Evolutionary conservation across 306 rosid genomes (phyloP), one percentile per base, ranked within the genome.

Genomic region (Rosa rugosa): DNA sequence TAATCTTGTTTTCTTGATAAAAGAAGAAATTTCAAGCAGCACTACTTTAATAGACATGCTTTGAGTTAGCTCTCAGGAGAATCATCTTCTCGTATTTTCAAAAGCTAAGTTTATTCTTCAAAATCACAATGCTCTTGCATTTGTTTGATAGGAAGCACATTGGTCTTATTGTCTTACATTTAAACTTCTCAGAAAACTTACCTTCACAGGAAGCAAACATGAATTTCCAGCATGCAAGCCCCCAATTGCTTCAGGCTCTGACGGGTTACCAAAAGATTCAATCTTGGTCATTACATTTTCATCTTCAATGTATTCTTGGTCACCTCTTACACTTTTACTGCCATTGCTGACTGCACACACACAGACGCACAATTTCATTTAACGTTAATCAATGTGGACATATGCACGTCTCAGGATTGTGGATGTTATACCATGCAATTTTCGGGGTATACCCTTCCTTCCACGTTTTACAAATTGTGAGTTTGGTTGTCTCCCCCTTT

Each of bases 201-300:
- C 81, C 81, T 77, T 41, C 64, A 14, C 47, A 5, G 27, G 80
- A 18, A 51, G 53, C 31, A 45, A 44, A 53, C 8, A 51, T 40
- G 56, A 27, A 27, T 18, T 42, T 69, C 65, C 81, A 77, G 45
- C 56, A 51, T 69, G n/a, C 27, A 65, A 69, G 38, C 44, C 56
- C 14, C n/a, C 40, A 9, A 4, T 40, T 69, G 14, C 46, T 40
- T 53, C 73, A 50, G 41, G 54, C 22, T 77, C 49, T 66, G 50
- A 65, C 41, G 16, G 20, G 47, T 66, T 47, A n/a, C 64, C 49
- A 25, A 57, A 47, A 46, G 50, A 64, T 31, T 76, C 45, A 76
- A 0, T 63, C 41, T 18, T 20, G 16, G 20, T 57, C 62, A 47
- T 65, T 63, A 65, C 22, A 31, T 23, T 47, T 62, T 47, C 75